phyloP scores from a whole-genome alignment of 2,329 filamentous ascomycete species.

The Neocucurbitaria cava region DNA sequence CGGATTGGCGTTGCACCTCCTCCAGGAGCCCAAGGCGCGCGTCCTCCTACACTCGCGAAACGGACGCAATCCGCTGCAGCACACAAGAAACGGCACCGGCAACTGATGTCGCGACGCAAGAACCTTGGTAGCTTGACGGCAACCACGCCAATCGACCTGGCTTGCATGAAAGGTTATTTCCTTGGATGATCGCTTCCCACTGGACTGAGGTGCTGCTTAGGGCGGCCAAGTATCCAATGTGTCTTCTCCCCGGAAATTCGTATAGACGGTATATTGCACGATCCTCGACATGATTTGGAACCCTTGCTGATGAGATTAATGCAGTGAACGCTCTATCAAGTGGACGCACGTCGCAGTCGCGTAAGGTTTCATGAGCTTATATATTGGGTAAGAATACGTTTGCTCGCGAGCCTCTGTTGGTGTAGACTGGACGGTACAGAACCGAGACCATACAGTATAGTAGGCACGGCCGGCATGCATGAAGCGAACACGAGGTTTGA shows the following conservation, averaged over 20 bases:
- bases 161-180: constrained; percentile 37
- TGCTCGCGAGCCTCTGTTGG: neutral
- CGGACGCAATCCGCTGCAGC: constrained; percentile 19
- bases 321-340: no score
- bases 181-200: constrained; percentile 23
- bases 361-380: no score
- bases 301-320: no score
- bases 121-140: constrained; percentile 30
- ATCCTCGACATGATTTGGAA: no score
- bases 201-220: neutral
- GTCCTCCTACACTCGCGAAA: constrained; percentile 7
- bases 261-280: no score
- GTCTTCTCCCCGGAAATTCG: no score
- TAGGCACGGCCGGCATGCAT: constrained; percentile 20
- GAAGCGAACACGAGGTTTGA: constrained; percentile 26
- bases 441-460: neutral
- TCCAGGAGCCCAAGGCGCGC: neutral
- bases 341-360: no score
- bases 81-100: constrained; percentile 9
- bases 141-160: constrained; percentile 36
- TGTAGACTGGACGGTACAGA: neutral
- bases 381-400: neutral
- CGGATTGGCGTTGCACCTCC: neutral
- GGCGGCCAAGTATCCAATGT: no score
- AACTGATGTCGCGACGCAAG: constrained; percentile 6